phyloP scores from a whole-genome alignment of 129 eudicot genomes.

The Saposhnikovia divaricata region DNA sequence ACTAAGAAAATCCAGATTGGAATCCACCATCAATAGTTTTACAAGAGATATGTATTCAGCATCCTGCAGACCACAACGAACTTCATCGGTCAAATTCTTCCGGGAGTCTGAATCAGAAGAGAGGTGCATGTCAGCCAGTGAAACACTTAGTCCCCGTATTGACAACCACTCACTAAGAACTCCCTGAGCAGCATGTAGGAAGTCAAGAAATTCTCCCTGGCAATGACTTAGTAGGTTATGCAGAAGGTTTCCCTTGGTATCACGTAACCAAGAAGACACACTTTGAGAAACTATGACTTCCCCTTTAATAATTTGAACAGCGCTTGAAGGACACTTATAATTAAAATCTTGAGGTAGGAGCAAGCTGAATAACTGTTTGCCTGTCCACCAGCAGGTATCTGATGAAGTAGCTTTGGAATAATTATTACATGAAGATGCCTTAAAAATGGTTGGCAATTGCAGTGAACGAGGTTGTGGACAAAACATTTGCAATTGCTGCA shows the following conservation, averaged over 20 bases:
- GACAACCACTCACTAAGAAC: slow-evolving; percentile 83
- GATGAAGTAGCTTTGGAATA: slow-evolving; percentile 1
- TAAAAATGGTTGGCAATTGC: slow-evolving; percentile 42
- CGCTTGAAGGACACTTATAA: slow-evolving; percentile 21
- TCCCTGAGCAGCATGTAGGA: slow-evolving; percentile 59
- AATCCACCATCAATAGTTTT: slow-evolving; percentile 50
- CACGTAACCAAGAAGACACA: slow-evolving; percentile 68
- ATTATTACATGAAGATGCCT: slow-evolving; percentile 11
- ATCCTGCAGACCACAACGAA: slow-evolving; percentile 56
- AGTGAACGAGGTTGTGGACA: slow-evolving; percentile 29
- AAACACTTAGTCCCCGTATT: slow-evolving; percentile 80
- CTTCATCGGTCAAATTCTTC: slow-evolving; percentile 56
- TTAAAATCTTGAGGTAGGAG: slow-evolving; percentile 54
- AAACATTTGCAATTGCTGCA: slow-evolving; percentile 88
- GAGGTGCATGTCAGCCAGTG: slow-evolving; percentile 66
- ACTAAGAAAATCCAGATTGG: slow-evolving; percentile 35
- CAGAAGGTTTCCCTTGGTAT: slow-evolving; percentile 41
- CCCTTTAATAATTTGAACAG: slow-evolving; percentile 47
- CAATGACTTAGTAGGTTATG: slow-evolving; percentile 35
- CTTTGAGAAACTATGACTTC: slow-evolving; percentile 45
- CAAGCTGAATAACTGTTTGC: slow-evolving; percentile 68
- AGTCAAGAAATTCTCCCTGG: slow-evolving; percentile 40
- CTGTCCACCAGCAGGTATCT: slow-evolving; percentile 50
- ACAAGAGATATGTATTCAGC: slow-evolving; percentile 50
- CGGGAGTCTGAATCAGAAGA: slow-evolving; percentile 42